phyloP scores from a whole-genome alignment of 139 green algal species.

The Raphidocelis subcapitata region DNA sequence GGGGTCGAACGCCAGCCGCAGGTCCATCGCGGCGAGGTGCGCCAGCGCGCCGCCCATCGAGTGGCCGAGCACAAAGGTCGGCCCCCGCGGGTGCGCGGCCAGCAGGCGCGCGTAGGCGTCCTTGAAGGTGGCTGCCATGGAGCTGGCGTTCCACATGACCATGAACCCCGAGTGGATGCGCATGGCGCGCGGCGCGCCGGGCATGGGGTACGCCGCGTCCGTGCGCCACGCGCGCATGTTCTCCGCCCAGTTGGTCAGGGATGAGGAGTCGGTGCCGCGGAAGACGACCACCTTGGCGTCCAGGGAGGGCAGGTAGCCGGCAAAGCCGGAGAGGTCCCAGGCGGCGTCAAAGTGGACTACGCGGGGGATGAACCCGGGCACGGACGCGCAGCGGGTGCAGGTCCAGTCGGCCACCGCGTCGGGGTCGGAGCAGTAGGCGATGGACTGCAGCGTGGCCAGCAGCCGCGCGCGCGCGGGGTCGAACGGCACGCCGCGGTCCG shows the following conservation, averaged over 20 bases:
- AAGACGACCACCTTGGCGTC: conserved; percentile 69
- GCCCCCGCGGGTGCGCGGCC: conserved; percentile 25
- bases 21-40: conserved; percentile 40
- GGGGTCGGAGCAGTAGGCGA: conserved; percentile 20
- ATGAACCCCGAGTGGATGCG: conserved; percentile 26
- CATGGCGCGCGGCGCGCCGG: conserved; percentile 6
- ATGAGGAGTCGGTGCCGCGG: conserved; percentile 72
- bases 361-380: conserved; percentile 42
- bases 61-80: conserved; percentile 42
- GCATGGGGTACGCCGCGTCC: conserved; percentile 19
- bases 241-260: conserved; percentile 72
- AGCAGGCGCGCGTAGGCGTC: conserved; percentile 14
- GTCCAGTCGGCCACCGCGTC: conserved; percentile 60
- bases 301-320: conserved; percentile 57
- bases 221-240: conserved; percentile 63
- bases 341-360: conserved; percentile 56
- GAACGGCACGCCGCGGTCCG: conserved; percentile 1
- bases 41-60: conserved; percentile 53
- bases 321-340: conserved; percentile 74
- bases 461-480: conserved; percentile 4
- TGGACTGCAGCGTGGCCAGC: conserved; percentile 26
- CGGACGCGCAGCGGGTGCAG: conserved; percentile 61
- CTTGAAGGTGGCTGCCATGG: conserved; percentile 23
- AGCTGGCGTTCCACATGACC: conserved; percentile 33
- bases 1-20: conserved; percentile 32